Percentiles rank a stretch among this genome's conserved stretches.
These are phyloP conservation scores for Calycina herbarum DNA, from an alignment of 2,329 filamentous ascomycete genomes.

Conservation along the genomic window DNA sequence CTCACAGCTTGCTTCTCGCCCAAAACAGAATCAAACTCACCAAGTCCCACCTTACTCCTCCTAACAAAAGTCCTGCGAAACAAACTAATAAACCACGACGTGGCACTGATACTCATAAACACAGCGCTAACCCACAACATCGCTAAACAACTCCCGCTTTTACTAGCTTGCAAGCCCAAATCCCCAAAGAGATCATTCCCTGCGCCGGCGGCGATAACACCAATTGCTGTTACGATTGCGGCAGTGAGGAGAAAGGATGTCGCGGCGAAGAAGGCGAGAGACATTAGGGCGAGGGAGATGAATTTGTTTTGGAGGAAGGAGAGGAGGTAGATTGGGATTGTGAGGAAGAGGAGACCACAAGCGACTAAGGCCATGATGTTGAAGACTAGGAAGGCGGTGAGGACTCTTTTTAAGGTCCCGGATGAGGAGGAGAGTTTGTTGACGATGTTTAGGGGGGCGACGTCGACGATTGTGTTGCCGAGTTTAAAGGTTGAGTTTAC, in stretches of 20 bases:
- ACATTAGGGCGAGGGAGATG: constrained; percentile 8
- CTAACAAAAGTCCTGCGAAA: constrained; percentile 15
- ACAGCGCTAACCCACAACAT: constrained; percentile 19
- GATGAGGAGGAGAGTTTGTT: constrained; percentile 16
- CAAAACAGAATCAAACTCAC: no score
- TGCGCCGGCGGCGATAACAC: not conserved
- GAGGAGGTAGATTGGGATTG: constrained; percentile 18
- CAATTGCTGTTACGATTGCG: constrained; percentile 9
- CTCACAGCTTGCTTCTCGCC: not conserved
- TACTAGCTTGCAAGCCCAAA: constrained; percentile 18
- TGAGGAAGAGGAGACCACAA: constrained; percentile 20
- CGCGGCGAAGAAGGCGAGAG: constrained; percentile 8
- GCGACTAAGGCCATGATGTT: constrained; percentile 22
- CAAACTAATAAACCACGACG: constrained; percentile 18
- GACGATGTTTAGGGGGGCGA: constrained; percentile 24
- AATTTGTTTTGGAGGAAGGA: constrained; percentile 11
- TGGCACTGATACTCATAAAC: constrained; percentile 14
- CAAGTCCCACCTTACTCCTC: constrained; percentile 2
- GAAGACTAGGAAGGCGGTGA: constrained; percentile 18
- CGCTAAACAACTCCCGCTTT: constrained; percentile 10
- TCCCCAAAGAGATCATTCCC: constrained; percentile 17
- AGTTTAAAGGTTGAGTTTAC: constrained; percentile 19
- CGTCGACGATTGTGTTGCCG: constrained; percentile 23
- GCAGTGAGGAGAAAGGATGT: constrained; percentile 6
- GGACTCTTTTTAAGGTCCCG: constrained; percentile 9